A percentile compares a stretch with the other conserved stretches of the same genome.
phyloP scores from a whole-genome alignment of 148 eudicot species.

The Rhododendron mucronatum region DNA sequence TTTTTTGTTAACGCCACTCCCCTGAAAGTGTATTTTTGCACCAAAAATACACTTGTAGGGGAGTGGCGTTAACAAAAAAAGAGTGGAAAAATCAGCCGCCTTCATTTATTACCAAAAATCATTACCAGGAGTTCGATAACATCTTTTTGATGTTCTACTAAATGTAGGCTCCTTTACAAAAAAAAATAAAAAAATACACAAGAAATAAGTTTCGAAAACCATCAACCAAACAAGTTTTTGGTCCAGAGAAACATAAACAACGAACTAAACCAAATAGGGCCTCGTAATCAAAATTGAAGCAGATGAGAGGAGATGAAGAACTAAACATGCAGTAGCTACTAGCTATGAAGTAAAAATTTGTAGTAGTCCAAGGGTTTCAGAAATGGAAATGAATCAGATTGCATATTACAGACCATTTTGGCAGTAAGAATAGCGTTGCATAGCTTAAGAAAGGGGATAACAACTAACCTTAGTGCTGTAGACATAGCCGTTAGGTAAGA shows the following conservation, averaged over 20 bases:
- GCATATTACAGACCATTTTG: neutral
- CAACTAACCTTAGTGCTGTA: constrained; percentile 82
- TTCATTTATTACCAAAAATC: neutral
- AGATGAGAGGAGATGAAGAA: neutral
- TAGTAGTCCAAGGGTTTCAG: neutral
- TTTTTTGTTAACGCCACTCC: too few relatives aligned
- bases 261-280: neutral
- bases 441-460: neutral
- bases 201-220: neutral
- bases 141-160: neutral
- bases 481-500: constrained; percentile 91
- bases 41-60: too few relatives aligned
- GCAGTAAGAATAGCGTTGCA: neutral
- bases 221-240: neutral
- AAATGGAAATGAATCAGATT: neutral
- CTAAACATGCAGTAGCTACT: neutral
- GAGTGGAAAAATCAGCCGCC: too few relatives aligned
- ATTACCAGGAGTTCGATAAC: neutral
- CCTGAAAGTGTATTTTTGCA: too few relatives aligned
- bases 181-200: neutral
- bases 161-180: neutral
- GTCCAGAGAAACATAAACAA: neutral
- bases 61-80: too few relatives aligned
- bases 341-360: too few relatives aligned
- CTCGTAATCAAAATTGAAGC: neutral